Evolutionary conservation across 2,329 filamentous ascomycete species (phyloP).

Genomic region (Fusarium humuli): DNA sequence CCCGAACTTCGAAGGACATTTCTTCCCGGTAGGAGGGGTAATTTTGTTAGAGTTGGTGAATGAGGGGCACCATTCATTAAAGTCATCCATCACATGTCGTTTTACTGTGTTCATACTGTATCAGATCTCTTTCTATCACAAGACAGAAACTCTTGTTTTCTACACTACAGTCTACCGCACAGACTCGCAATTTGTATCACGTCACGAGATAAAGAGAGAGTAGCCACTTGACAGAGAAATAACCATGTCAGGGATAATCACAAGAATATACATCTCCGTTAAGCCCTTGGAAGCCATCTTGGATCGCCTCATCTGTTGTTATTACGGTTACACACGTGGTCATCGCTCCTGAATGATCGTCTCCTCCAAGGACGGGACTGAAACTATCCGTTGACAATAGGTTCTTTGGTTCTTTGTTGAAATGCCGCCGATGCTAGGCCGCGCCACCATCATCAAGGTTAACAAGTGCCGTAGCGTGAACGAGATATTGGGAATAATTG

Average conservation of each 20-base stretch:
- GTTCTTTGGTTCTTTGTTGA: not conserved
- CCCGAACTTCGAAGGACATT: not conserved
- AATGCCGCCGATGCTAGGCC: constrained; percentile 35
- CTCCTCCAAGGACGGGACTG: not conserved
- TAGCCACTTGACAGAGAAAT: not conserved
- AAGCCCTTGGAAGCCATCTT: not conserved
- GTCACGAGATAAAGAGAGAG: constrained; percentile 20
- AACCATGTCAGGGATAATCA: not conserved
- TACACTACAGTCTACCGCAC: constrained; percentile 28
- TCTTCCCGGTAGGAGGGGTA: constrained; percentile 28
- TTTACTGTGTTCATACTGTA: constrained; percentile 35
- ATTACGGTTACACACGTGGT: constrained; percentile 12
- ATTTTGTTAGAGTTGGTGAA: not conserved
- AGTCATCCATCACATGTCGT: constrained; percentile 26
- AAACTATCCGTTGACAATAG: constrained; percentile 4
- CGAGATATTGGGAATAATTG: not conserved
- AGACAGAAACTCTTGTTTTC: not conserved
- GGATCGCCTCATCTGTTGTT: constrained; percentile 16
- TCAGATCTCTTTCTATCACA: not conserved
- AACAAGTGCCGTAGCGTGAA: constrained; percentile 24
- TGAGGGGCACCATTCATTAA: not conserved
- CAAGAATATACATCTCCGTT: not conserved
- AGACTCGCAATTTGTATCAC: constrained; percentile 15
- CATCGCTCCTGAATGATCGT: not conserved
- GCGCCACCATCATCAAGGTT: constrained; percentile 34